Conservation (phyloP, 2,329 filamentous ascomycete genomes). For the Alternaria ventricosa region DNA sequence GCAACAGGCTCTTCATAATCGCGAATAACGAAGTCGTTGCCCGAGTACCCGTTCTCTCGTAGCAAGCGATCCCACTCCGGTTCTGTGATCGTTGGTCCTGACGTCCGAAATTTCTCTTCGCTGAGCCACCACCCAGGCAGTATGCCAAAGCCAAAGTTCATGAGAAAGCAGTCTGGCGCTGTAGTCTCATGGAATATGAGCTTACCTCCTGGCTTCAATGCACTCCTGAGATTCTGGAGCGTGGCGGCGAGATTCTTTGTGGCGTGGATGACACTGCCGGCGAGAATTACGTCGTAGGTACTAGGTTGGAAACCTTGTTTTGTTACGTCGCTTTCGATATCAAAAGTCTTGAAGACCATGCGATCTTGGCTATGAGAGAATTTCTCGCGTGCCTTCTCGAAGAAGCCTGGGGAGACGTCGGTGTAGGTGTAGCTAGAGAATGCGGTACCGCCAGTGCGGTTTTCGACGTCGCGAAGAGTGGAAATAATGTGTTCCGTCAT, state of each 20-base stretch:
- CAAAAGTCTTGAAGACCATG: background rate
- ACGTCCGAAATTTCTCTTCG: background rate
- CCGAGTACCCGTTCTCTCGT: background rate
- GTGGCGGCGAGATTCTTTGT: background rate
- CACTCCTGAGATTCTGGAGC: background rate
- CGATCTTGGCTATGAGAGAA: background rate
- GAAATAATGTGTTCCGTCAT: background rate
- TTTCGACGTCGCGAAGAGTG: background rate
- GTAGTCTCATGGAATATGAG: background rate
- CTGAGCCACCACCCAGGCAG: background rate
- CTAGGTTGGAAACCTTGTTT: background rate
- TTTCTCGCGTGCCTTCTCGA: background rate
- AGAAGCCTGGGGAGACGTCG: background rate
- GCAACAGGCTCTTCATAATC: background rate
- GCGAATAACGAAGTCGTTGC: background rate
- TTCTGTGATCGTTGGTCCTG: background rate
- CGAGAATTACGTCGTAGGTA: background rate
- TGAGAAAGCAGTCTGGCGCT: background rate
- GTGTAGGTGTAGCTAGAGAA: background rate
- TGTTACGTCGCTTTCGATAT: background rate
- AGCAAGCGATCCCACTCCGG: background rate
- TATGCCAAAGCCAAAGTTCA: background rate
- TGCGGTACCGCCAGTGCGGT: background rate
- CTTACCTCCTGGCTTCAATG: background rate
- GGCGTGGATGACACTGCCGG: background rate